Base-by-base conservation (phyloP, 768 basidiomycete genomes). In the Lepiota venenata region DNA sequence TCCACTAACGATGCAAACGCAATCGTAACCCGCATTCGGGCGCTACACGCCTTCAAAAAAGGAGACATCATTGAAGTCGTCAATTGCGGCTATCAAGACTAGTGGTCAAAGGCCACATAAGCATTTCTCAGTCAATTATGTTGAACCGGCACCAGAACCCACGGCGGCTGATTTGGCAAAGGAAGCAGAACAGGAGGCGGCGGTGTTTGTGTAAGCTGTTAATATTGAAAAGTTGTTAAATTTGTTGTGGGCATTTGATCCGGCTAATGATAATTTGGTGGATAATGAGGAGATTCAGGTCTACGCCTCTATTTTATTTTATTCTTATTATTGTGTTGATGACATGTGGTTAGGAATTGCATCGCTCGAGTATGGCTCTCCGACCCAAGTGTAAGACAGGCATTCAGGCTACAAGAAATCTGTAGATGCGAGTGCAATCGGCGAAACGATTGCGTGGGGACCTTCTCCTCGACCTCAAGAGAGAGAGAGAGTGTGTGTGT, bases 71-170 rank as follows among this genome's bases (percentile, higher is more conserved):
- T 98, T 74, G 93, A 93, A 63, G 95, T 98, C 12, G 85, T 98
- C 20, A 93, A 97, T 66, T 82, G 93, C 20, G 88, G 87, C 20
- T 96, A 96, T 69, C 88, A 91, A 62, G 93, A 97, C 65, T 98
- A 96, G 96, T 98, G 94, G 93, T 95, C 42, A 89, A 85, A 63
- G 94, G 92, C 0, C 74, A 90, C 54, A 93, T 93, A 2, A 93
- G 93, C 41, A 98, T 98, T 44, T 98, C 69, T 96, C 96, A 0
- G 92, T 96, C 18, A 97, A 96, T 67, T 97, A 98, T 72, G 93
- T 98, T 61, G 88, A 93, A 80, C 76, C 85, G 2, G 75, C 97
- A 56, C 91, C 93, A 0, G 93, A 96, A 52, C 91, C 90, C 0
- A 91, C 87, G 0, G 72, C 85, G 1, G 70, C 74, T 0, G 92